Evolutionary conservation across 2,329 filamentous ascomycete species (phyloP).

Genomic region (Cephalotrichum gorgonifer): DNA sequence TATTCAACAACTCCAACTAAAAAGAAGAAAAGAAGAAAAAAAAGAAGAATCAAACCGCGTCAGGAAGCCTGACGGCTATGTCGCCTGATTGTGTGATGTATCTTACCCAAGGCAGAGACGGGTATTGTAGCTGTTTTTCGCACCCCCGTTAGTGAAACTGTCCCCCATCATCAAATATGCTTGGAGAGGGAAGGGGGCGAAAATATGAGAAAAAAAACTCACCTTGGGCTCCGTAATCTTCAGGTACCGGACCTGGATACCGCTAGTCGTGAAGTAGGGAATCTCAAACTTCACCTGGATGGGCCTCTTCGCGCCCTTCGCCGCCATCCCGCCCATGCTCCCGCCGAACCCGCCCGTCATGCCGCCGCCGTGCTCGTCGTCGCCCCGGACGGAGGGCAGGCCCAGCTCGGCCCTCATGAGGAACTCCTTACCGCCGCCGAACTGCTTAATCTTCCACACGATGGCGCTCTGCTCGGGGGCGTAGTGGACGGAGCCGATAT

Average conservation of each 20-base stretch:
- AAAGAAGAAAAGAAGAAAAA: background rate
- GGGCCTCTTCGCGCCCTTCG: constrained; percentile 82
- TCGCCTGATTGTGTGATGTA: constrained; percentile 98
- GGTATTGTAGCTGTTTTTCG: constrained; percentile 92
- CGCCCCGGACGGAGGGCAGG: constrained; percentile 83
- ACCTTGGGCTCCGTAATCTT: constrained; percentile 99
- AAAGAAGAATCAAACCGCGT: constrained; percentile 54
- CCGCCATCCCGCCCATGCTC: constrained; percentile 84
- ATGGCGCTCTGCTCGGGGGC: constrained; percentile 95
- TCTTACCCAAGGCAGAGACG: constrained; percentile 91
- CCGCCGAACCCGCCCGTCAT: constrained; percentile 98
- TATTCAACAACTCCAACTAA: background rate
- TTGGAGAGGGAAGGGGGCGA: background rate
- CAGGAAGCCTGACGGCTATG: constrained; percentile 90
- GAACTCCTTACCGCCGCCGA: constrained; percentile 96
- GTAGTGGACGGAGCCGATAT: constrained; percentile 95
- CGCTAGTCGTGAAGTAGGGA: constrained; percentile 99
- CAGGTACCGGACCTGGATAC: constrained; percentile 94
- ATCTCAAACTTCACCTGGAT: constrained; percentile 99
- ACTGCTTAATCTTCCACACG: constrained; percentile 99
- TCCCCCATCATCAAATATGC: background rate
- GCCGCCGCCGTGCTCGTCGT: constrained; percentile 89
- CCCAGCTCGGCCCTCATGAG: constrained; percentile 96
- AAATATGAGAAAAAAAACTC: constrained; percentile 20
- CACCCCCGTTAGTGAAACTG: no score